These are phyloP conservation scores for Solidago caesia DNA, from an alignment of 129 eudicot genomes.

Conservation along the genomic window DNA sequence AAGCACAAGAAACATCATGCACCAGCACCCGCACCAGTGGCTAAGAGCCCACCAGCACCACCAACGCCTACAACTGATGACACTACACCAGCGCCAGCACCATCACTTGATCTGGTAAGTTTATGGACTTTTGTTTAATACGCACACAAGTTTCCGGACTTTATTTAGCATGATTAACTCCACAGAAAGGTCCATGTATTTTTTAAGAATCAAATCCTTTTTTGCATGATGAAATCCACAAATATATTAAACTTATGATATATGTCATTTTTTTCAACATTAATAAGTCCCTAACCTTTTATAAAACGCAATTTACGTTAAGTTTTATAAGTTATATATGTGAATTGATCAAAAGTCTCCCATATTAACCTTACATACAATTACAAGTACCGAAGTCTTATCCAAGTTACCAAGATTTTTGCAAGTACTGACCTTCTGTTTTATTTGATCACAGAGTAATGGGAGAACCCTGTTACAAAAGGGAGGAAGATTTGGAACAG, in stretches of 20 bases:
- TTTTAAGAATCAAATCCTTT: background rate
- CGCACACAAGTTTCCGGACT: background rate
- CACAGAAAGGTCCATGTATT: background rate
- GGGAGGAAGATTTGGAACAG: slow-evolving; percentile 39
- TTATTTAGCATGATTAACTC: background rate
- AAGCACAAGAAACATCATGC: slow-evolving; percentile 82
- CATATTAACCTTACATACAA: background rate
- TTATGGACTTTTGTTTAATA: background rate
- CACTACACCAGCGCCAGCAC: slow-evolving; percentile 77
- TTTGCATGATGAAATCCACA: background rate
- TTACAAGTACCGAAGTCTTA: background rate
- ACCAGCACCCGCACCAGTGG: slow-evolving; percentile 85
- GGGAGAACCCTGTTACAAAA: slow-evolving; percentile 45
- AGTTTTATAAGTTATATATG: background rate
- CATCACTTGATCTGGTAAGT: slow-evolving; percentile 64
- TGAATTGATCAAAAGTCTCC: background rate
- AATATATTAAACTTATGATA: too few relatives aligned
- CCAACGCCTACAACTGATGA: slow-evolving; percentile 55
- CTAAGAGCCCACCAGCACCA: slow-evolving; percentile 90
- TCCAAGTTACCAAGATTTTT: background rate
- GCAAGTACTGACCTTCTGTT: slow-evolving; percentile 27
- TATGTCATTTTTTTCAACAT: background rate
- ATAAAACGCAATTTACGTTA: background rate
- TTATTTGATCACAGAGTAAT: slow-evolving; percentile 50
- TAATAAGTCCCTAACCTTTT: background rate